Evolutionary conservation across 1,284 basidiomycete species (phyloP).

Genomic region (Trichosporon coremiiforme): DNA sequence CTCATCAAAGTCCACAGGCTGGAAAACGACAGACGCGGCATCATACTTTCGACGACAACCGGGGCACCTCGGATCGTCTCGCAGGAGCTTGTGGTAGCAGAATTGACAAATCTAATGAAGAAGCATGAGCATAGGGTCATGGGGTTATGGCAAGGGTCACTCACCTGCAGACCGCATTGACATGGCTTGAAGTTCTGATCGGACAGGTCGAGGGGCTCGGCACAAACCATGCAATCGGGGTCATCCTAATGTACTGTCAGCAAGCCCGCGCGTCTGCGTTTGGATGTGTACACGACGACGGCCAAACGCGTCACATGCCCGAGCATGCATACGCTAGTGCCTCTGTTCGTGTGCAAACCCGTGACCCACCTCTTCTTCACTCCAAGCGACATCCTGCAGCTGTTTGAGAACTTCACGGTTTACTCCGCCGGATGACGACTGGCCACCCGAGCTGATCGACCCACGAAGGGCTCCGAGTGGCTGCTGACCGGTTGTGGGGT

Average conservation of each 20-base stretch:
- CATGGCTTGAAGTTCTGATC: constrained; percentile 99
- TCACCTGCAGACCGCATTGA: constrained; percentile 95
- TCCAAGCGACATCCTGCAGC: constrained; percentile 98
- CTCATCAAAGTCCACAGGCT: constrained; percentile 94
- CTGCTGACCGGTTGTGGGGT: constrained; percentile 53
- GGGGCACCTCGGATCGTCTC: constrained; percentile 94
- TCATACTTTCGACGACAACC: constrained; percentile 94
- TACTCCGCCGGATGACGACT: constrained; percentile 44
- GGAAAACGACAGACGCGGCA: constrained; percentile 91
- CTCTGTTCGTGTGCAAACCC: no score
- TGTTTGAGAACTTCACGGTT: constrained; percentile 59
- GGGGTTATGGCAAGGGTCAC: constrained; percentile 32
- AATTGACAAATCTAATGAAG: constrained; percentile 87
- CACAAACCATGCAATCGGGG: constrained; percentile 95
- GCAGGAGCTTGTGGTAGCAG: constrained; percentile 99
- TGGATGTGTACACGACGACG: neutral
- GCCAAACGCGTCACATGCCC: neutral
- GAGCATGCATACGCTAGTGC: neutral
- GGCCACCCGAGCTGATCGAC: constrained; percentile 30
- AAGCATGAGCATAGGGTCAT: constrained; percentile 26
- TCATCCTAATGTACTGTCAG: constrained; percentile 69
- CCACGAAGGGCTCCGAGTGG: constrained; percentile 39
- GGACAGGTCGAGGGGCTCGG: constrained; percentile 98
- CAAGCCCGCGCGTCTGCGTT: constrained; percentile 14
- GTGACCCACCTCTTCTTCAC: constrained; percentile 75